A percentile compares a stretch with the other conserved stretches of the same genome.
Conservation (phyloP, 179 eudicot species). For the Sideroxylon spinosum region DNA sequence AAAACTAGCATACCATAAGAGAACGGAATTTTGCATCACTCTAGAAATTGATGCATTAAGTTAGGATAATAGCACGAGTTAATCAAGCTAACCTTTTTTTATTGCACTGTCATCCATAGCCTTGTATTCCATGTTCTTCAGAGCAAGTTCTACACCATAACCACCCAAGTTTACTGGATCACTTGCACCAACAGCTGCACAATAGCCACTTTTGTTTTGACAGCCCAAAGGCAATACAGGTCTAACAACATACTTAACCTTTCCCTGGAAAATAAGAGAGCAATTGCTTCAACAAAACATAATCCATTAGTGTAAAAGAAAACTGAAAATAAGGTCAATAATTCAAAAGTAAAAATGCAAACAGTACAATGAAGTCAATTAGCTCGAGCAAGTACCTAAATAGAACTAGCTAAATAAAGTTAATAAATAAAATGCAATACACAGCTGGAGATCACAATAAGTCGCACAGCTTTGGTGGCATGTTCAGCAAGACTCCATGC, state of each 20-base stretch:
- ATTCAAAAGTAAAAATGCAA: not conserved
- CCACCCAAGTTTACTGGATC: conserved; percentile 90
- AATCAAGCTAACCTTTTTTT: conserved; percentile 54
- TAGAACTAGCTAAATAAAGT: too few species aligned
- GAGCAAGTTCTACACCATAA: conserved; percentile 97
- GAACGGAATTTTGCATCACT: not conserved
- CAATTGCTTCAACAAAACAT: conserved; percentile 8
- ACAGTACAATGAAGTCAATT: too few species aligned
- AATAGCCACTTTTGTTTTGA: conserved; percentile 53
- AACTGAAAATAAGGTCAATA: not conserved
- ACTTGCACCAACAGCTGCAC: conserved; percentile 74
- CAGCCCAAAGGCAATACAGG: conserved; percentile 82
- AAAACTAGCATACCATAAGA: conserved; percentile 1
- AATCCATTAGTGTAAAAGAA: not conserved
- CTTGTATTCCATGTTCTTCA: conserved; percentile 98
- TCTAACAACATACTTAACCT: conserved; percentile 70
- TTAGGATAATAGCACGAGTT: not conserved
- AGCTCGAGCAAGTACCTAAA: too few species aligned
- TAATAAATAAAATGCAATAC: too few species aligned
- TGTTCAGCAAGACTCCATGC: too few species aligned
- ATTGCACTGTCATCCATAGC: conserved; percentile 97
- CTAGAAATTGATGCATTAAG: not conserved
- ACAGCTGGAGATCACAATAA: too few species aligned
- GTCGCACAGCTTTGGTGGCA: too few species aligned
- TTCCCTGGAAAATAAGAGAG: conserved; percentile 49